These are phyloP conservation scores for Phytophthora pistaciae DNA, from an alignment of 352 stramenopile genomes.

Conservation along the genomic window DNA sequence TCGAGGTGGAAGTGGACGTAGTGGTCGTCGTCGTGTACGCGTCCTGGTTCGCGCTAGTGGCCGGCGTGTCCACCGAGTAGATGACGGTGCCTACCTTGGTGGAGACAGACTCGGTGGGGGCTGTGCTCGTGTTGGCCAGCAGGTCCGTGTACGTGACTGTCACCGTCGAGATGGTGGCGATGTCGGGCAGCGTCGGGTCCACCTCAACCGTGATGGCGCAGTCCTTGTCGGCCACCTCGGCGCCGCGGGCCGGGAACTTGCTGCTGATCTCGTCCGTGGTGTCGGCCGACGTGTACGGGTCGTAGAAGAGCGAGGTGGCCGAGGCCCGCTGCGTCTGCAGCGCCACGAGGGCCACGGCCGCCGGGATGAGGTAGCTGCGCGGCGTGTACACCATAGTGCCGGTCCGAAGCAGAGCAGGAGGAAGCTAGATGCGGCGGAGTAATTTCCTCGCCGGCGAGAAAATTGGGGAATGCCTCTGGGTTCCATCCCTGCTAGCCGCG, in stretches of 20 bases:
- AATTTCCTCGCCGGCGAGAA: conserved; percentile 40
- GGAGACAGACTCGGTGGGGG: conserved; percentile 26
- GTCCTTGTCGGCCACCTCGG: conserved; percentile 11
- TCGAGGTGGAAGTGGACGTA: conserved; percentile 20
- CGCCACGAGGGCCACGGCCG: conserved; percentile 20
- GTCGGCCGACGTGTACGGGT: conserved; percentile 15
- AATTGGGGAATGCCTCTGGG: conserved; percentile 37
- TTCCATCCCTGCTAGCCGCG: conserved; percentile 7
- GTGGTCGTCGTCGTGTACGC: conserved; percentile 30
- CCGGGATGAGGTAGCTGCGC: conserved; percentile 29
- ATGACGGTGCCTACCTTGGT: conserved; percentile 21
- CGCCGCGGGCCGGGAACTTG: conserved; percentile 28
- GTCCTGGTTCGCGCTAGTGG: conserved; percentile 26
- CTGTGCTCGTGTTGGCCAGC: conserved; percentile 26
- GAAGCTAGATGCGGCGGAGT: not conserved
- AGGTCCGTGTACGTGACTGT: conserved; percentile 17
- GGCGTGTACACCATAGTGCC: conserved; percentile 34
- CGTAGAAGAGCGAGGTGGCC: conserved; percentile 23
- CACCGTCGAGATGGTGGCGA: conserved; percentile 21
- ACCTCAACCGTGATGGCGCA: conserved; percentile 25
- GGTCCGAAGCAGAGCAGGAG: not conserved
- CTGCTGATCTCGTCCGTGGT: conserved; percentile 28
- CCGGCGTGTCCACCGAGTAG: conserved; percentile 9
- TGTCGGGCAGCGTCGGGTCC: conserved; percentile 18
- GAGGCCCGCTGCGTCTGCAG: conserved; percentile 20